Percentiles rank a stretch among this genome's conserved stretches.
Conservation (phyloP, 352 stramenopile genomes). For the Globisporangium radiosum region DNA sequence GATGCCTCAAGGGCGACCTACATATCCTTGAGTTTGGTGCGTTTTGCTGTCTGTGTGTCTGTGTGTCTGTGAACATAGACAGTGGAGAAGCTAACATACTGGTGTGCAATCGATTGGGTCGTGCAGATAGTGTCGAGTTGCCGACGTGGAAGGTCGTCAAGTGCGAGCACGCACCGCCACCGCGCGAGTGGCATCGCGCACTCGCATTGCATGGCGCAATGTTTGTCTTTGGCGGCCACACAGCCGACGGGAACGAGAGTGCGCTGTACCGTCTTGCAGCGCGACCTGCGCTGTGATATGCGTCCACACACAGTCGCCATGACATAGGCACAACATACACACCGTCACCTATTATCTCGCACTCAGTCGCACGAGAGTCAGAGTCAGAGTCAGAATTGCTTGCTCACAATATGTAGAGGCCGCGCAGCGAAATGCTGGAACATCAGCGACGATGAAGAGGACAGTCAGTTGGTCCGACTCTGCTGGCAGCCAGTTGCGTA, state of each 20-base stretch:
- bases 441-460: neutral
- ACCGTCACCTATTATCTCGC: too few relatives aligned
- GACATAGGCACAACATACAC: too few relatives aligned
- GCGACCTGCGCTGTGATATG: neutral
- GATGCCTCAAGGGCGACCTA: conserved; percentile 49
- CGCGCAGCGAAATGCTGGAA: neutral
- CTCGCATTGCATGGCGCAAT: conserved; percentile 33
- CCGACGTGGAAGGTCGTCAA: conserved; percentile 44
- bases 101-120: neutral
- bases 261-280: conserved; percentile 21
- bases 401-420: neutral
- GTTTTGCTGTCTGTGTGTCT: neutral
- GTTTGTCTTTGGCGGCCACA: conserved; percentile 54
- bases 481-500: neutral
- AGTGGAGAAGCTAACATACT: neutral
- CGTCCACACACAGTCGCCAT: neutral
- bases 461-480: neutral
- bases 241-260: conserved; percentile 38
- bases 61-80: neutral
- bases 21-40: conserved; percentile 42
- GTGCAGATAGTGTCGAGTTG: conserved; percentile 19
- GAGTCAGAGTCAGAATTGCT: neutral
- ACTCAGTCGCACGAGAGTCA: too few relatives aligned
- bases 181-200: conserved; percentile 48
- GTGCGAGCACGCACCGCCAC: conserved; percentile 26